Evolutionary conservation across 768 basidiomycete species (phyloP).

Genomic region (Cubamyces sp.): DNA sequence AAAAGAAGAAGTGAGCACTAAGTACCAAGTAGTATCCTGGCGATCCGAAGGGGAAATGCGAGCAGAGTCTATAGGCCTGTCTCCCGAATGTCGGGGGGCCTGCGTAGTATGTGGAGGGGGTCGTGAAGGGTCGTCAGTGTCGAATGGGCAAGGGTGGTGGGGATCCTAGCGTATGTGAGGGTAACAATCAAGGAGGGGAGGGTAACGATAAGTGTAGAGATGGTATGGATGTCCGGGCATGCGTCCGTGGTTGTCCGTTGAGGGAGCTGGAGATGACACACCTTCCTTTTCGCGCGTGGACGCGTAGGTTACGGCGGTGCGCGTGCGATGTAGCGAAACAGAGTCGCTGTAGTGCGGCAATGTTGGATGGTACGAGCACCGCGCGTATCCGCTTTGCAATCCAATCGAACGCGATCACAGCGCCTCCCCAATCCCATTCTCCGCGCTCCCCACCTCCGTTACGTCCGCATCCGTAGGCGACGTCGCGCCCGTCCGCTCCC

Average conservation of each 20-base stretch:
- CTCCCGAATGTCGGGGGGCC: no score
- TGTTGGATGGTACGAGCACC: no score
- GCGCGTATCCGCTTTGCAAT: no score
- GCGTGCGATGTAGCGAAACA: not conserved
- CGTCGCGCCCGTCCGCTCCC: not conserved
- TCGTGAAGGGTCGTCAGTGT: not conserved
- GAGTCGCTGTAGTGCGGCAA: not conserved
- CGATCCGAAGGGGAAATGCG: no score
- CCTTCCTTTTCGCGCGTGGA: not conserved
- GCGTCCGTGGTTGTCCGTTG: no score
- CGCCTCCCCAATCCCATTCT: conserved; percentile 21
- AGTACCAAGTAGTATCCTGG: not conserved
- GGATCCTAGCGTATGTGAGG: not conserved
- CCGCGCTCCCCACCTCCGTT: conserved; percentile 18
- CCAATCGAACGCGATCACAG: not conserved
- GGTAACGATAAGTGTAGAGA: no score
- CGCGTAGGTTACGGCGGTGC: not conserved
- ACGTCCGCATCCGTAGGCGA: conserved; percentile 5
- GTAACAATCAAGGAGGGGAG: no score
- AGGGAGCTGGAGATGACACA: no score
- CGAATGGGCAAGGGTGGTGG: not conserved
- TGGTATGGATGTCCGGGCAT: no score
- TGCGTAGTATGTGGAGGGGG: not conserved
- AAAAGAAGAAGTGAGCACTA: not conserved
- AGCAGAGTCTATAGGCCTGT: no score